Conservation (phyloP, 495 filamentous ascomycete genomes). For the Recurvomyces mirabilis region DNA sequence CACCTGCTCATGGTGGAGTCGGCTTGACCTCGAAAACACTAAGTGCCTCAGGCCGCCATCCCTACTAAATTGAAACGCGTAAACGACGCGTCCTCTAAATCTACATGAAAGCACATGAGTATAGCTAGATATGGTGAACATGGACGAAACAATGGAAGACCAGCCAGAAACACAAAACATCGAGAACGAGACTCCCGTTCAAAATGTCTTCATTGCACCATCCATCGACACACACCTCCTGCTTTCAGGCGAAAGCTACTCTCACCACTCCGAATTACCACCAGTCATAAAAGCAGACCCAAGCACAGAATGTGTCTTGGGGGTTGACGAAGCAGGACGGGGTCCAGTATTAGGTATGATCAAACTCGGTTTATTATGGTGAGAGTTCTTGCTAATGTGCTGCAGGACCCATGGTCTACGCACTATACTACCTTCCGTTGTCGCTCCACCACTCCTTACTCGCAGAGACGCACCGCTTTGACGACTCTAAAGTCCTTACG, state of each 20-base stretch:
- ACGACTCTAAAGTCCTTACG: conserved; percentile 84
- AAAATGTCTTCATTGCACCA: conserved; percentile 59
- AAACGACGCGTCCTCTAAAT: too few relatives aligned
- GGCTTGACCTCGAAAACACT: too few relatives aligned
- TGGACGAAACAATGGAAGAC: conserved; percentile 13
- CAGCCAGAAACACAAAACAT: conserved; percentile 30
- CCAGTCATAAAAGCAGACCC: conserved; percentile 38
- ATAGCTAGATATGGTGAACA: too few relatives aligned
- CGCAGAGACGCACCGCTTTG: conserved; percentile 65
- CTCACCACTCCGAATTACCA: conserved; percentile 65
- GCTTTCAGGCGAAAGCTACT: conserved; percentile 64
- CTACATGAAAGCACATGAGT: too few relatives aligned
- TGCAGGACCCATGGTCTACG: conserved; percentile 86
- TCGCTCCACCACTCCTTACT: conserved; percentile 59
- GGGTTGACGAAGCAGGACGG: conserved; percentile 90
- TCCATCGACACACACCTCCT: conserved; percentile 54
- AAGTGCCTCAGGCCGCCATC: too few relatives aligned
- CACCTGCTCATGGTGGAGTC: too few relatives aligned
- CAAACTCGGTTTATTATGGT: not conserved
- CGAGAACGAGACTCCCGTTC: conserved; percentile 44
- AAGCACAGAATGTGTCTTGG: conserved; percentile 54
- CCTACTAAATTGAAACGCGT: too few relatives aligned
- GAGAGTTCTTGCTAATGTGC: not conserved
- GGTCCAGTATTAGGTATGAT: conserved; percentile 67
- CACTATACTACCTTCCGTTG: conserved; percentile 71